Evolutionary conservation across 768 basidiomycete genomes (phyloP).

Genomic region (Phaffia tasmanica): DNA sequence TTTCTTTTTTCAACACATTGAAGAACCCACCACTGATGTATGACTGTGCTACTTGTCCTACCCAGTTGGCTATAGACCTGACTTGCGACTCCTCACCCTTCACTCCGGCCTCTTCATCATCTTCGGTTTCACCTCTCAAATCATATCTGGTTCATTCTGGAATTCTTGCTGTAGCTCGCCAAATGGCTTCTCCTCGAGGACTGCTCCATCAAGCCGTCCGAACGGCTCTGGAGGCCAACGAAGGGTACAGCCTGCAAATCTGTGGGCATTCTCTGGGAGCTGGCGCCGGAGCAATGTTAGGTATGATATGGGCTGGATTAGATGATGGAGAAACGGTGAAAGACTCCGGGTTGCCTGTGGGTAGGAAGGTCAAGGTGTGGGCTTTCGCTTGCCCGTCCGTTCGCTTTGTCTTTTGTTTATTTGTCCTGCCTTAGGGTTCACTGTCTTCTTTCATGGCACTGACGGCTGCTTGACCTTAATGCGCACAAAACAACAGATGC

Average conservation of each 20-base stretch:
- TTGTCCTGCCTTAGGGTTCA: conserved; percentile 1
- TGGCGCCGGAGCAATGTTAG: conserved; percentile 64
- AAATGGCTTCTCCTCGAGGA: conserved; percentile 64
- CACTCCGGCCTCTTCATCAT: conserved; percentile 42
- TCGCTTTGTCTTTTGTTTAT: conserved; percentile 28
- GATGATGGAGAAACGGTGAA: conserved; percentile 53
- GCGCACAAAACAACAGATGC: conserved; percentile 41
- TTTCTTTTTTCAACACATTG: background rate
- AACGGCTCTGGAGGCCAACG: conserved; percentile 57
- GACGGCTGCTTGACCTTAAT: conserved; percentile 22
- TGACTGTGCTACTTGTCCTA: background rate
- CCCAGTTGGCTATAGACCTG: conserved; percentile 43
- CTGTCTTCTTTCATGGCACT: conserved; percentile 26
- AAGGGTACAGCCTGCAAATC: conserved; percentile 62
- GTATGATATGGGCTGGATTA: conserved; percentile 74
- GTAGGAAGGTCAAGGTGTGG: conserved; percentile 27
- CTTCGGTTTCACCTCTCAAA: conserved; percentile 35
- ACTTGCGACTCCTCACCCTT: conserved; percentile 58
- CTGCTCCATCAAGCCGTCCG: conserved; percentile 66
- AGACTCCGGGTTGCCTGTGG: conserved; percentile 26
- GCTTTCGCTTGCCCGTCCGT: conserved; percentile 25
- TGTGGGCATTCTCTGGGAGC: conserved; percentile 78
- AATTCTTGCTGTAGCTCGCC: conserved; percentile 64
- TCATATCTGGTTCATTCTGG: conserved; percentile 64
- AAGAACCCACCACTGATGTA: too few relatives aligned